These are phyloP conservation scores for Coleophoma crateriformis DNA, from an alignment of 2,329 filamentous ascomycete genomes.

Conservation along the genomic window DNA sequence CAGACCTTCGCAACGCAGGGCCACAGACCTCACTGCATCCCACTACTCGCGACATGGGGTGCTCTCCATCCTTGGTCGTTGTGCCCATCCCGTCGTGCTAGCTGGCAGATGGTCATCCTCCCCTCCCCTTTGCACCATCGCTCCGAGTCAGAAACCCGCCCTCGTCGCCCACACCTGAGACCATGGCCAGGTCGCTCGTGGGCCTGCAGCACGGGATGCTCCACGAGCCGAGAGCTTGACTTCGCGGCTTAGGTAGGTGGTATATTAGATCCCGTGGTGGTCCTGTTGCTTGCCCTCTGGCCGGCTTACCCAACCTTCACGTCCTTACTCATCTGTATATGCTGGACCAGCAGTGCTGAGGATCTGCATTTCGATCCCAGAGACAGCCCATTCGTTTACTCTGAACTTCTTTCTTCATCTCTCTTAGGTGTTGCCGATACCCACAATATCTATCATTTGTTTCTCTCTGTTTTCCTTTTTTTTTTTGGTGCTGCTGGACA, in stretches of 20 bases:
- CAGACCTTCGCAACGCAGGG: too few species aligned
- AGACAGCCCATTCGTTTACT: slow-evolving; percentile 3
- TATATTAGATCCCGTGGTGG: slow-evolving; percentile 18
- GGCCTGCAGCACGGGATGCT: slow-evolving; percentile 15
- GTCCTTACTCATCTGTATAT: neutral
- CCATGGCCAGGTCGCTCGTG: neutral
- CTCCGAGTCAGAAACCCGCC: neutral
- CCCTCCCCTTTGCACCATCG: neutral
- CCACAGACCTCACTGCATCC: too few species aligned
- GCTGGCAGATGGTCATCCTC: neutral
- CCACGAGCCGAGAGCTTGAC: neutral
- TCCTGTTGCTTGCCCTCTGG: slow-evolving; percentile 4
- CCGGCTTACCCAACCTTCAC: slow-evolving; percentile 1
- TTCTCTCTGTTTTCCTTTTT: slow-evolving; percentile 3
- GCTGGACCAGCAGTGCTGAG: neutral
- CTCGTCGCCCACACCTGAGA: neutral
- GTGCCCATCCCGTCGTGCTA: too few species aligned
- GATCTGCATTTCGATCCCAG: neutral
- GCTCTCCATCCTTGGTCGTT: too few species aligned
- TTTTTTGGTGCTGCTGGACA: slow-evolving; percentile 10
- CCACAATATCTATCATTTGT: too few species aligned
- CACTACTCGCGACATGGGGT: too few species aligned
- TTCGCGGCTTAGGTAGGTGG: slow-evolving; percentile 1
- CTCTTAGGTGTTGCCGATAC: slow-evolving; percentile 3
- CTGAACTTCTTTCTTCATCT: slow-evolving; percentile 11